Base-by-base conservation (phyloP, 371 early-diverging fungal species). In the Chytridiales sp. region DNA sequence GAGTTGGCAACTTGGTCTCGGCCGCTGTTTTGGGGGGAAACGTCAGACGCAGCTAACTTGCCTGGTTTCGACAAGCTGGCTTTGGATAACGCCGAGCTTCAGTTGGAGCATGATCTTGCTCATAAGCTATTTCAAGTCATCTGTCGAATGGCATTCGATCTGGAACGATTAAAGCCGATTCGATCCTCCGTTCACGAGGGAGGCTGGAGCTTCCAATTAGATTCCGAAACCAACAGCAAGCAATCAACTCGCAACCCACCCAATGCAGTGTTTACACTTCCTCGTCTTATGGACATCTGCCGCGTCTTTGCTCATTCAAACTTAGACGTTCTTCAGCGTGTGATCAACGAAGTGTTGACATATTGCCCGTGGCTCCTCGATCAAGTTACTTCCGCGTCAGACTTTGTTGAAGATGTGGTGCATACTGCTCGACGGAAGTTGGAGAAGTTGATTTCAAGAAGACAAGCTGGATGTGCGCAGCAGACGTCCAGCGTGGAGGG, bases 371-470 rank as follows among this genome's bases (percentile, higher is more conserved):
- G 47, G 55, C n/a, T 58, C 9, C 19, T 52, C 1, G 50, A 39
- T 1, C 64, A 68, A 9, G 24, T 66, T 2, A 3, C 22, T 1
- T 43, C 35, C 2, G 47, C 52, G 15, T 8, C 27, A 3, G 42
- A 47, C 13, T 42, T 68, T 19, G 42, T 68, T 22, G n/a, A 41
- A 15, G 40, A 30, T 3, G 34, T 47, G 38, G 64, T 68, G 4
- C 47, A 58, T 35, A 38, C n/a, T 17, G 43, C 61, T 21, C 64
- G 64, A 29, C 54, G 55, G 36, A 42, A 51, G 53, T 40, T 39
- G 19, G 64, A 70, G 36, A 70, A 69, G 50, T n/a, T 36, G 17
- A 27, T 35, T 11, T 38, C 51, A 43, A 54, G n/a, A n/a, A n/a
- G n/a, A n/a, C n/a, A n/a, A n/a, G n/a, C n/a, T n/a, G n/a, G n/a